A percentile compares a stretch with the other conserved stretches of the same genome.
Evolutionary conservation across 2,329 filamentous ascomycete genomes (phyloP).

Genomic region (Alternaria triticina): DNA sequence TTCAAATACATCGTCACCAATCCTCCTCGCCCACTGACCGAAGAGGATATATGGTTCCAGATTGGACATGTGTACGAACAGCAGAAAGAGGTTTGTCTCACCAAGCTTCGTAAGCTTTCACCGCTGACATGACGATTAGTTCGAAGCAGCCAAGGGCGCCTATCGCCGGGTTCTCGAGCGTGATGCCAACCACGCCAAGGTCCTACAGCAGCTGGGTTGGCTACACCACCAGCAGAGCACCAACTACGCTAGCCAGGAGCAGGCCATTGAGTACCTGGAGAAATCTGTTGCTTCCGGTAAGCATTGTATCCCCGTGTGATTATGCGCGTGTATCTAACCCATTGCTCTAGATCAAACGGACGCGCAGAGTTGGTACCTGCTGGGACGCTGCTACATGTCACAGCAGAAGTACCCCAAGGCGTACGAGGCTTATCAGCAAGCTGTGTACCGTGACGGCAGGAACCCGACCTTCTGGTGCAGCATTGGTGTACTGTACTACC

Average conservation of each 20-base stretch:
- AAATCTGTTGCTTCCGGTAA: conserved; percentile 92
- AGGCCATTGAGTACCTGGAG: conserved; percentile 95
- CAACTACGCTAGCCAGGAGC: conserved; percentile 89
- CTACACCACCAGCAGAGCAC: conserved; percentile 95
- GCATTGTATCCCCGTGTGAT: conserved; percentile 40
- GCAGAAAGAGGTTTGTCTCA: conserved; percentile 88
- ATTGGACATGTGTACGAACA: conserved; percentile 99
- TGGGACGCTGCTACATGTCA: conserved; percentile 98
- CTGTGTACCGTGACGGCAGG: conserved; percentile 94
- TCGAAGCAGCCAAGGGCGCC: conserved; percentile 88
- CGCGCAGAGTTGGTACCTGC: conserved; percentile 97
- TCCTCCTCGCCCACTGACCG: conserved; percentile 87
- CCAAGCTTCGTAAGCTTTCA: not conserved
- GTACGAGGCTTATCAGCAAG: conserved; percentile 98
- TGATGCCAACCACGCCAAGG: conserved; percentile 96
- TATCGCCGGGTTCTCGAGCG: conserved; percentile 93
- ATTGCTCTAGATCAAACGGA: conserved; percentile 77
- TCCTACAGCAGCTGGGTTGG: conserved; percentile 97
- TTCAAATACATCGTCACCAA: conserved; percentile 98
- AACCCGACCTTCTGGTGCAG: conserved; percentile 99
- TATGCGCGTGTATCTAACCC: conserved; percentile 24
- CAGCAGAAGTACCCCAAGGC: conserved; percentile 99
- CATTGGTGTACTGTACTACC: conserved; percentile 97
- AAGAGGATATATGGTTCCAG: conserved; percentile 99
- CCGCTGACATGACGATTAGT: conserved; percentile 62